Evolutionary conservation across 352 stramenopile species (phyloP), one percentile per base, ranked within the genome.

Genomic region (Phytophthora rubi): DNA sequence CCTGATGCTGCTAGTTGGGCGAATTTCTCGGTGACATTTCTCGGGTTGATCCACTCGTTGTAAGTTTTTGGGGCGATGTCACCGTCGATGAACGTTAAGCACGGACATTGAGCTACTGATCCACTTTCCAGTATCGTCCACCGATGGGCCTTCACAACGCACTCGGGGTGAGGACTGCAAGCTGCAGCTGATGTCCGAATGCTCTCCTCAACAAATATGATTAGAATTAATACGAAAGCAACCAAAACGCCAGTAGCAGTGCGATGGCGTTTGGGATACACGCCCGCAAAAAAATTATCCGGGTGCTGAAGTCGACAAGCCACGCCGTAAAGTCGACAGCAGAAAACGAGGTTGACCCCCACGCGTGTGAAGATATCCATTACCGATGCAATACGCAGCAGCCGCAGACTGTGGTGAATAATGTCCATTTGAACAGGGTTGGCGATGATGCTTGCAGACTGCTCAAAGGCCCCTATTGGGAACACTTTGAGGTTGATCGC

Each of bases 401-500:
- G 44, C 44, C 44, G 23, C 18, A 51, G n/a, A 12, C 44, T 51
- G 6, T 51, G 5, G n/a, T 51, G 44, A 26, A 51, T 51, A 15
- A 51, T 51, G 44, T 51, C 44, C 16, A 13, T 51, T 26, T 51
- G 44, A 9, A 51, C 44, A 8, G 44, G 44, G 44, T 51, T 51
- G 18, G 44, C 44, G 23, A 51, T 26, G 2, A 51, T 26, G 44
- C 44, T 51, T 23, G 44, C 44, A 51, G 44, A 51, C n/a, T 51
- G 44, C n/a, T 51, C 44, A 26, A 51, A 51, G 6, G 44, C 44
- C n/a, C 44, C 44, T 1, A 21, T 26, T 12, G 59, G 53, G 18
- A 72, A 75, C 0, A 70, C 18, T n/a, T 37, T 16, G 8, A 53
- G 23, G 59, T 58, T 73, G 12, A 75, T 62, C 2, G 15, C 53